Evolutionary conservation across 2,329 filamentous ascomycete species (phyloP).

Genomic region (Botrytis sinoallii): DNA sequence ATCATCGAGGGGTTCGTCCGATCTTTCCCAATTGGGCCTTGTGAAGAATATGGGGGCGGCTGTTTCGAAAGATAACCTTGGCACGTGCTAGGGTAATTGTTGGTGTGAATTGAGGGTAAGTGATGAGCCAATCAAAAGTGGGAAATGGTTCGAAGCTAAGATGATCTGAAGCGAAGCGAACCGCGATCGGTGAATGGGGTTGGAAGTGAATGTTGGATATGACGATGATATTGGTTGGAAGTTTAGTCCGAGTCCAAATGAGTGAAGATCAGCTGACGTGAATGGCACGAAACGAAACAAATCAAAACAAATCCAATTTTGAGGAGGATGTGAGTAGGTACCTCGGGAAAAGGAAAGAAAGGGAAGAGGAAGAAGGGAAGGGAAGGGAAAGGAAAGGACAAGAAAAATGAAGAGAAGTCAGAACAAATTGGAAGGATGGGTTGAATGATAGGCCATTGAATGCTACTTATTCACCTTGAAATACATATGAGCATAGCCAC

Average conservation of each 20-base stretch:
- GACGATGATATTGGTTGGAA: neutral
- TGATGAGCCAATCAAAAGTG: neutral
- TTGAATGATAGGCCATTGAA: neutral
- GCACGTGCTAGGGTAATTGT: neutral
- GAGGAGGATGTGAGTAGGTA: too few species aligned
- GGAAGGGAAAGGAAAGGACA: neutral
- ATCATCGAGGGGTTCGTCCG: neutral
- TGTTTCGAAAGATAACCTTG: neutral
- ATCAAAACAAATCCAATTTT: too few species aligned
- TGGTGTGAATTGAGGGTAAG: neutral
- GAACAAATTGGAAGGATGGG: neutral
- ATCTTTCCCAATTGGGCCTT: neutral
- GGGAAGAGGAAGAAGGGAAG: neutral
- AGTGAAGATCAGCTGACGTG: neutral
- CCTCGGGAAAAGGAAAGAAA: neutral
- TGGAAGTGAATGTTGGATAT: neutral
- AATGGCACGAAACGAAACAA: too few species aligned
- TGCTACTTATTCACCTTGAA: neutral
- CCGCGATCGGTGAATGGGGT: neutral
- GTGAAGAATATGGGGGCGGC: neutral
- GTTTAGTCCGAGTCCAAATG: neutral
- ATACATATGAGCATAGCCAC: neutral
- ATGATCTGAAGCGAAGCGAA: constrained; percentile 1
- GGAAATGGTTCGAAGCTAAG: neutral
- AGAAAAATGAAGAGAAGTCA: neutral